Base-by-base conservation (phyloP, 768 basidiomycete genomes). In the Tremella mesenterica region DNA sequence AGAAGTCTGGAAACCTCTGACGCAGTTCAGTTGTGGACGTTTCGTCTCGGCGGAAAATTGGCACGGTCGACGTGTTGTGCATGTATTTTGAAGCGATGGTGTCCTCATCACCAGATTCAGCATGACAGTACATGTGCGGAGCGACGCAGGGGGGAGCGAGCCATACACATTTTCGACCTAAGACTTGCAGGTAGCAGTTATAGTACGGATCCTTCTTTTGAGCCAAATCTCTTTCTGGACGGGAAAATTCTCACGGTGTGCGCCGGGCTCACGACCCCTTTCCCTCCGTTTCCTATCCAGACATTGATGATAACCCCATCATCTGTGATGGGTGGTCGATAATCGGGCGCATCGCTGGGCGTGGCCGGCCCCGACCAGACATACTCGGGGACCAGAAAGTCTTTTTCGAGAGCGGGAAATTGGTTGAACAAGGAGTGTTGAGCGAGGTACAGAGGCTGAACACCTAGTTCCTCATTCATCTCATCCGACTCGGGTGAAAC, bases 101-200 rank as follows among this genome's bases (percentile, higher is more conserved):
- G 14, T 36, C 53, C 6, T 48, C 44, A 13, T 49, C 41, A 29
- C 23, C 38, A 5, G 46, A 50, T 2, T 26, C 45, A 2, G 50
- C 57, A 48, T 63, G 52, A 1, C 82, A 77, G 64, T 83, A 80
- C 86, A 96, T 76, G 34, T 57, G 39, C 0, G 52, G 44, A 0
- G 41, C 27, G 10, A 59, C 50, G 6, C 71, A 62, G 7, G 90
- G 86, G 4, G 88, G 85, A 0, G 91, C 88, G 48, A 96, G 76
- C 90, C 93, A 96, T 21, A 97, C 81, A 5, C 83, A 86, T 75
- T 97, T 97, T 26, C 77, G 74, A 25, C 95, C 93, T 13, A 87
- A 83, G 5, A 95, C 79, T 76, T 97, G 95, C 0, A 84, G 82
- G 70, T 88, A 97, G 57, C 85, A 79, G 70, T 99, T 99, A 75